Evolutionary conservation across 305 asterid genomes (phyloP).

Genomic region (Solanum chacoense): DNA sequence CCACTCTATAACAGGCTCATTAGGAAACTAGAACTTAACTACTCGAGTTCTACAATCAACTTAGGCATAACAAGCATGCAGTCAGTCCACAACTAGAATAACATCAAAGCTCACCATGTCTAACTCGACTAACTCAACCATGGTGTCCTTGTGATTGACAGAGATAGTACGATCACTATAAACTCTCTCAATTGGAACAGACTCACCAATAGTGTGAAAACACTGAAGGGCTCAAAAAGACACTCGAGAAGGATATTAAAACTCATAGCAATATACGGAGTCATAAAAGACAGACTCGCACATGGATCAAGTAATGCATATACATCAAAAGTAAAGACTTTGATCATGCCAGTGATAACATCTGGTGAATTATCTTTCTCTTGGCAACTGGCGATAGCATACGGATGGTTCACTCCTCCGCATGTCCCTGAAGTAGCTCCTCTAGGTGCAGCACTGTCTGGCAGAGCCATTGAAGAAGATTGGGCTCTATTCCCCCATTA

Average conservation of each 20-base stretch:
- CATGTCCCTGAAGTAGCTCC: background rate
- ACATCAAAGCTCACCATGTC: background rate
- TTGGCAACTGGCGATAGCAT: background rate
- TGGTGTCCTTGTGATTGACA: background rate
- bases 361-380: background rate
- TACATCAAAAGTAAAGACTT: background rate
- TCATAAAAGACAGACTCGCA: background rate
- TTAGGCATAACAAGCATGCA: background rate
- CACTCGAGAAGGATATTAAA: background rate
- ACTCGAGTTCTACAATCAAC: background rate
- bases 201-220: background rate
- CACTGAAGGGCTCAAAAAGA: background rate
- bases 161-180: background rate
- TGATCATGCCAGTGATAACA: background rate
- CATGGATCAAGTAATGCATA: background rate
- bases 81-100: background rate
- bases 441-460: too few relatives aligned
- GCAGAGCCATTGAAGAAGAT: too few relatives aligned
- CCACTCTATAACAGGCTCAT: background rate
- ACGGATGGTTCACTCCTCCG: background rate
- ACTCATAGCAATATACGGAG: too few relatives aligned
- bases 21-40: background rate
- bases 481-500: too few relatives aligned
- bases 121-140: too few relatives aligned
- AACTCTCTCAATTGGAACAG: background rate